phyloP scores from a whole-genome alignment of 495 filamentous ascomycete genomes.

The Penicillium flavigenum region DNA sequence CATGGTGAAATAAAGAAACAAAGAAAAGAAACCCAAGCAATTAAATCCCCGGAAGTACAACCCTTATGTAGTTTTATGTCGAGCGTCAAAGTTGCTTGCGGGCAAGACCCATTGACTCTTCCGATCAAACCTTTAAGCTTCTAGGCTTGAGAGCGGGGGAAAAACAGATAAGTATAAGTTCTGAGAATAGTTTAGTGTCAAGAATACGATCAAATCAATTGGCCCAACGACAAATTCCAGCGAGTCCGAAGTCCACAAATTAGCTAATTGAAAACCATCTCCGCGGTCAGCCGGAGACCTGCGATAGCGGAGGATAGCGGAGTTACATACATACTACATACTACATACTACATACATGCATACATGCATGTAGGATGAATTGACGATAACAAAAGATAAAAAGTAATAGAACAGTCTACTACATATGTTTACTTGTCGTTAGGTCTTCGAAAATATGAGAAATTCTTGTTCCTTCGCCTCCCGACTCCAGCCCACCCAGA shows the following conservation, averaged over 20 bases:
- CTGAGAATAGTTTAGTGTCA: neutral
- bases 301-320: constrained; percentile 12
- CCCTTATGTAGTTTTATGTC: constrained; percentile 3
- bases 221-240: constrained; percentile 5
- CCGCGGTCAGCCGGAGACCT: constrained; percentile 8
- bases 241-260: constrained; percentile 2
- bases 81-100: neutral
- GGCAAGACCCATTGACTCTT: neutral
- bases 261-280: constrained; percentile 26
- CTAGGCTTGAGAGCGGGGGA: no score
- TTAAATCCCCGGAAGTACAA: neutral
- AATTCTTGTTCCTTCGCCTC: neutral
- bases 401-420: no score
- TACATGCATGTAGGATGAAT: no score
- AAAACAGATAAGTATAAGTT: neutral
- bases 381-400: no score
- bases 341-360: no score
- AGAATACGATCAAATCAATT: neutral
- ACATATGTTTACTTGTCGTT: neutral
- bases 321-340: no score
- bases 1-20: constrained; percentile 23
- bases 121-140: neutral
- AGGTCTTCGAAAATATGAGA: constrained; percentile 5
- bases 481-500: constrained; percentile 1
- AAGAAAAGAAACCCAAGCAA: neutral